A percentile compares a stretch with the other conserved stretches of the same genome.
Evolutionary conservation across 495 filamentous ascomycete species (phyloP).

Genomic region (Aspergillus wentii): DNA sequence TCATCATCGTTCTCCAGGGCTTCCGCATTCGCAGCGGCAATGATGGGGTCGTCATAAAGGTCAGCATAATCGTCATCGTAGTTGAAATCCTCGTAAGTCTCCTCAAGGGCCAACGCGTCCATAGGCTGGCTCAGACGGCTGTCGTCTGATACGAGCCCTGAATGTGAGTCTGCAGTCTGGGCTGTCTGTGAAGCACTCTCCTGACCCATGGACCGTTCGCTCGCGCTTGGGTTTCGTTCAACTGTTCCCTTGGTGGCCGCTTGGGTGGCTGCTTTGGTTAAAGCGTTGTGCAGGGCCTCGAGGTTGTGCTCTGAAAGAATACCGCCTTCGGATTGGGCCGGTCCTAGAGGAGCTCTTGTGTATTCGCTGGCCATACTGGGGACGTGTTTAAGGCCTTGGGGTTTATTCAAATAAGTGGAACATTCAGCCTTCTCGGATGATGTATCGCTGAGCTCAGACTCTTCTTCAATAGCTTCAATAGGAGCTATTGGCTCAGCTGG

Average conservation of each 20-base stretch:
- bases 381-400: slow-evolving; percentile 29
- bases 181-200: slow-evolving; percentile 26
- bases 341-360: slow-evolving; percentile 13
- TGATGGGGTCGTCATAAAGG: slow-evolving; percentile 79
- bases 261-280: slow-evolving; percentile 71
- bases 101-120: slow-evolving; percentile 30
- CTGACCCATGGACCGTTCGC: slow-evolving; percentile 31
- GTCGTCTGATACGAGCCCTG: slow-evolving; percentile 43
- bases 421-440: slow-evolving; percentile 10
- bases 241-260: slow-evolving; percentile 69
- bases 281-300: slow-evolving; percentile 71
- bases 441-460: slow-evolving; percentile 9
- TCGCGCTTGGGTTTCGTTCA: slow-evolving; percentile 45
- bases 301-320: slow-evolving; percentile 55
- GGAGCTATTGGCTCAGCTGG: slow-evolving; percentile 12
- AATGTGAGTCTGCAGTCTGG: slow-evolving; percentile 42
- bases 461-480: slow-evolving; percentile 6
- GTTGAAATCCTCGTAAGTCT: slow-evolving; percentile 50
- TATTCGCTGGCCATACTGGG: slow-evolving; percentile 40
- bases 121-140: slow-evolving; percentile 38
- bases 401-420: background rate
- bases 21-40: slow-evolving; percentile 91
- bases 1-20: slow-evolving; percentile 88
- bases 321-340: slow-evolving; percentile 29
- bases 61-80: slow-evolving; percentile 57